phyloP scores from a whole-genome alignment of 495 filamentous ascomycete genomes.

The Penicillium bialowiezense region DNA sequence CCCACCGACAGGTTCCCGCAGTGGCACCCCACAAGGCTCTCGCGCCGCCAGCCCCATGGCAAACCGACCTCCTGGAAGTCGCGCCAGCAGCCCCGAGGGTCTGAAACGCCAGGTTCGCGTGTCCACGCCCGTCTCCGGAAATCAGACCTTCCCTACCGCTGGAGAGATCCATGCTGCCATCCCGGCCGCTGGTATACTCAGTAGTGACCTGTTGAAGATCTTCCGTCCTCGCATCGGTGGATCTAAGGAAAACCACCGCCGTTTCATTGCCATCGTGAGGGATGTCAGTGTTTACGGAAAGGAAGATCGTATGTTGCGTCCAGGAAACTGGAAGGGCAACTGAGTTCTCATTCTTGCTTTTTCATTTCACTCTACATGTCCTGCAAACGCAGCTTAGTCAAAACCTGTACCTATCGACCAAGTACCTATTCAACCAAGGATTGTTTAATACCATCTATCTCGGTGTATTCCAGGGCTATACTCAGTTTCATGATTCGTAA shows the following conservation, averaged over 20 bases:
- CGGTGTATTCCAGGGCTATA: too few species aligned
- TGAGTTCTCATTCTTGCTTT: too few species aligned
- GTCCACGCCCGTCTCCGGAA: constrained; percentile 31
- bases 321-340: constrained; percentile 35
- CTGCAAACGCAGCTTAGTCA: too few species aligned
- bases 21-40: constrained; percentile 55
- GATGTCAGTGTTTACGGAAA: constrained; percentile 47
- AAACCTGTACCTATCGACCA: too few species aligned
- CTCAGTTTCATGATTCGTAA: too few species aligned
- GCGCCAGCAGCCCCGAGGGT: constrained; percentile 39
- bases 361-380: too few species aligned
- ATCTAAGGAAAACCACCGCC: constrained; percentile 40
- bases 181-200: constrained; percentile 64
- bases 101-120: constrained; percentile 28
- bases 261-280: constrained; percentile 47
- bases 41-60: constrained; percentile 51
- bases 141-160: constrained; percentile 50
- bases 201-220: constrained; percentile 56
- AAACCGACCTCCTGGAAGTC: constrained; percentile 30
- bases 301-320: constrained; percentile 41
- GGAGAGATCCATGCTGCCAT: constrained; percentile 71
- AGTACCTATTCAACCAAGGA: too few species aligned
- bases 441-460: too few species aligned
- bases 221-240: constrained; percentile 61
- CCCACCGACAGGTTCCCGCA: constrained; percentile 46